phyloP scores from a whole-genome alignment of 1,284 basidiomycete genomes.

The Laetiporus sulphureus region DNA sequence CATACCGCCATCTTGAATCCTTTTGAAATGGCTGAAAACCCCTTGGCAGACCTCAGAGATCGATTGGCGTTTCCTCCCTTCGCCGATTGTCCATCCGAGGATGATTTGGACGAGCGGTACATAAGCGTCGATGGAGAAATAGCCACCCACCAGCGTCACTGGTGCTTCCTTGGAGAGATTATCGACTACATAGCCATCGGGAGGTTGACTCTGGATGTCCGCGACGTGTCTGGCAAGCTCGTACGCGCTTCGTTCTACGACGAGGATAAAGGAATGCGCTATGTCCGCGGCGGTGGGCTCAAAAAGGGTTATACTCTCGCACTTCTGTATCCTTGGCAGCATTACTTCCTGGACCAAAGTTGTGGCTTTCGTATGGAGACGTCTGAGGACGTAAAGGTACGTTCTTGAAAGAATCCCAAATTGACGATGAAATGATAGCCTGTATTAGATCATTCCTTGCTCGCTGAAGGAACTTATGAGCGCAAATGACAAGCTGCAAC shows the following conservation, averaged over 20 bases:
- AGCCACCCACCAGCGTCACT: constrained; percentile 2
- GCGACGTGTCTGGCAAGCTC: background rate
- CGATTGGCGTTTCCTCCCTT: constrained; percentile 3
- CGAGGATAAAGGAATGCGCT: constrained; percentile 2
- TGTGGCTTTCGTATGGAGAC: constrained; percentile 4
- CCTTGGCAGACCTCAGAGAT: constrained; percentile 3
- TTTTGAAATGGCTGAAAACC: background rate
- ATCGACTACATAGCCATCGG: constrained; percentile 1
- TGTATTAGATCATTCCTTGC: constrained; percentile 6
- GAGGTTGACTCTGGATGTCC: background rate
- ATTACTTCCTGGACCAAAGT: constrained; percentile 3
- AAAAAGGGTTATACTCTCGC: constrained; percentile 7
- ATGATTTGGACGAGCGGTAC: constrained; percentile 3
- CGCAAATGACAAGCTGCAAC: constrained; percentile 5
- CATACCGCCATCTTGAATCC: too few relatives aligned
- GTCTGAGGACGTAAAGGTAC: background rate
- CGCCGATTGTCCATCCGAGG: constrained; percentile 4
- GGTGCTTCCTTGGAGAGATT: constrained; percentile 9
- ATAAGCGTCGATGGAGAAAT: background rate
- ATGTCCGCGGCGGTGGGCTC: background rate
- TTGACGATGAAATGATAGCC: background rate
- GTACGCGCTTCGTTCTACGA: constrained; percentile 1
- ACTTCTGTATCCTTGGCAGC: constrained; percentile 3
- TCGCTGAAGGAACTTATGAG: constrained; percentile 1
- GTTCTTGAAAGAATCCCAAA: background rate